Percentiles rank a stretch among this genome's conserved stretches.
These are phyloP conservation scores for Onygenales sp. DNA, from an alignment of 2,329 filamentous ascomycete genomes.

Conservation along the genomic window DNA sequence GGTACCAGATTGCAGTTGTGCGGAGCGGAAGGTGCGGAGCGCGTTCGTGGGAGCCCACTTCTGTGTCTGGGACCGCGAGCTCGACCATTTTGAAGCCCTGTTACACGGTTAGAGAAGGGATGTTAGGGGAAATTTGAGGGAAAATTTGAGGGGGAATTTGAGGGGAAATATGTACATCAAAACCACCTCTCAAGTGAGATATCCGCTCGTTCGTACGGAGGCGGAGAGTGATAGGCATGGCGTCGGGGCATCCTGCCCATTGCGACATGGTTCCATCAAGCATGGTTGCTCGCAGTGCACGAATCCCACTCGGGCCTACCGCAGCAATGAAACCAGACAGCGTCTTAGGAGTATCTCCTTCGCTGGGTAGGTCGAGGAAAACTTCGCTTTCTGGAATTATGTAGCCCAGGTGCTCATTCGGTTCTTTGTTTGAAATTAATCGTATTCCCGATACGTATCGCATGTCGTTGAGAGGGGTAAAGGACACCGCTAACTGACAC, in stretches of 20 bases:
- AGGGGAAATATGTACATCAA: constrained; percentile 11
- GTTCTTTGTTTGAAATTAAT: constrained; percentile 1
- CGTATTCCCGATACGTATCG: constrained; percentile 11
- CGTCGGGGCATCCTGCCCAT: constrained; percentile 12
- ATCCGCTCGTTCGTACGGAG: constrained; percentile 12
- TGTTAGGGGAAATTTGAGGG: neutral
- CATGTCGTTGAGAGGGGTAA: constrained; percentile 7
- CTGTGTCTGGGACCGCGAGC: constrained; percentile 12
- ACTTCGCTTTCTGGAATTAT: constrained; percentile 5
- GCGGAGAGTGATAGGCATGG: constrained; percentile 10
- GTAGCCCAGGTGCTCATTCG: constrained; percentile 8
- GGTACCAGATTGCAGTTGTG: constrained; percentile 15
- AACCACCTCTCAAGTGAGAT: constrained; percentile 10
- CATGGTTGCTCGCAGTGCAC: constrained; percentile 11
- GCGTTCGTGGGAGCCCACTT: constrained; percentile 5
- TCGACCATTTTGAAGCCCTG: constrained; percentile 15
- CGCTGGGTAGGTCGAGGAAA: constrained; percentile 2
- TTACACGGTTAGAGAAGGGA: neutral
- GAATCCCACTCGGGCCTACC: constrained; percentile 12
- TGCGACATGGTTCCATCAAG: constrained; percentile 8
- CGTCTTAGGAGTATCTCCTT: neutral
- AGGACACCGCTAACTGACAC: constrained; percentile 10
- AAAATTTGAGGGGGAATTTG: neutral
- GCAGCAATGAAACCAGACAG: constrained; percentile 12
- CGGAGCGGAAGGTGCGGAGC: constrained; percentile 8